phyloP scores from a whole-genome alignment of 768 basidiomycete genomes.

The Boletellus sp. region DNA sequence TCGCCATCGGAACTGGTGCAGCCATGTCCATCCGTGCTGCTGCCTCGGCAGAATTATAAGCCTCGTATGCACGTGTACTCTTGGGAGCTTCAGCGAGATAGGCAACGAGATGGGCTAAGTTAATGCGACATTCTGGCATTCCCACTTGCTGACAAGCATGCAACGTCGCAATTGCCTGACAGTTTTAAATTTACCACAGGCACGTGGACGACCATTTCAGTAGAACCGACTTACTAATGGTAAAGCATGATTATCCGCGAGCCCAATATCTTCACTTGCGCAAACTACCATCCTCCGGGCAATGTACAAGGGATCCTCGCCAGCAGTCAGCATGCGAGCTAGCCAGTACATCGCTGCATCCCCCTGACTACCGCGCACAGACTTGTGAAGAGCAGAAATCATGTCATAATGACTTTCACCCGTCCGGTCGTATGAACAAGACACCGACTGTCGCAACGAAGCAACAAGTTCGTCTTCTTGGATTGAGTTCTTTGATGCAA shows the following conservation, averaged over 20 bases:
- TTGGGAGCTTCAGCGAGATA: conserved; percentile 84
- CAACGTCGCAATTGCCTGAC: conserved; percentile 56
- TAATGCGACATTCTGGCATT: conserved; percentile 82
- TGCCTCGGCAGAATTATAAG: conserved; percentile 65
- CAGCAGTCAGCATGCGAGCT: conserved; percentile 75
- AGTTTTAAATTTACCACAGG: background rate
- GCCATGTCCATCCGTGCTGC: conserved; percentile 52
- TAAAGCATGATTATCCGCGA: conserved; percentile 74
- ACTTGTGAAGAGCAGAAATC: conserved; percentile 84
- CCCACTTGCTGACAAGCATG: conserved; percentile 67
- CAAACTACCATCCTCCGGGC: conserved; percentile 72
- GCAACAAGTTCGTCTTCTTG: conserved; percentile 50
- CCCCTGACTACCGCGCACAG: conserved; percentile 71
- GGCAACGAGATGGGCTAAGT: conserved; percentile 70
- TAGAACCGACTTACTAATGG: conserved; percentile 49
- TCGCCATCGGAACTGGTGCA: conserved; percentile 61
- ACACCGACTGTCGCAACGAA: conserved; percentile 58
- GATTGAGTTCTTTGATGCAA: conserved; percentile 41
- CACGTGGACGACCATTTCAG: conserved; percentile 6
- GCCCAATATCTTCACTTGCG: conserved; percentile 83
- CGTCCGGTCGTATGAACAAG: conserved; percentile 67
- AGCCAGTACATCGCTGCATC: conserved; percentile 86
- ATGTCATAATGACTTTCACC: conserved; percentile 78
- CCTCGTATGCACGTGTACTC: conserved; percentile 75
- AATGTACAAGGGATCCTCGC: conserved; percentile 79